Evolutionary conservation across 1,284 basidiomycete genomes (phyloP).

Genomic region (Meripilus lineatus): DNA sequence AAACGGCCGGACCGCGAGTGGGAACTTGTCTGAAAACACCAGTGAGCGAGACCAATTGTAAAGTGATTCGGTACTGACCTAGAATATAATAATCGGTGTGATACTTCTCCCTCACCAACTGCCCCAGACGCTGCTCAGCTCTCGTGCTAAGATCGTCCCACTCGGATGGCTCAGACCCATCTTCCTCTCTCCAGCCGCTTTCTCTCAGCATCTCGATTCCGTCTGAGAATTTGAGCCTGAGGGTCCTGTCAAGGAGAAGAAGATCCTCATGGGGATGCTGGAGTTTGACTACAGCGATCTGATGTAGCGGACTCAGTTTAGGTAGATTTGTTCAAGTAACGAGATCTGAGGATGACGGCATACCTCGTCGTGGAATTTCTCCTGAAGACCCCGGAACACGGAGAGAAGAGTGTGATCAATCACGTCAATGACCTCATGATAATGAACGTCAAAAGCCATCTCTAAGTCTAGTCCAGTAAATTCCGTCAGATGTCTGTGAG

Average conservation of each 20-base stretch:
- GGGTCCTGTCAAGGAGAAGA: constrained; percentile 43
- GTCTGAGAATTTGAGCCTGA: constrained; percentile 50
- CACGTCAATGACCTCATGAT: constrained; percentile 47
- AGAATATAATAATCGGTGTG: constrained; percentile 67
- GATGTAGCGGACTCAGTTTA: neutral
- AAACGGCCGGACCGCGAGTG: constrained; percentile 58
- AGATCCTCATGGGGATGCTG: constrained; percentile 56
- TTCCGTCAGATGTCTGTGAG: constrained; percentile 71
- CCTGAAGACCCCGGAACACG: constrained; percentile 34
- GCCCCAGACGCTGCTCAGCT: constrained; percentile 56
- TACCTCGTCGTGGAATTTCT: constrained; percentile 31
- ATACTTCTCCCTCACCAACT: constrained; percentile 62
- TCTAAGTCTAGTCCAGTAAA: constrained; percentile 72
- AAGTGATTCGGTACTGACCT: constrained; percentile 12
- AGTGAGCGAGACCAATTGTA: neutral
- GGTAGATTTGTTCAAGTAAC: neutral
- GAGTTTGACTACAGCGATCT: constrained; percentile 52
- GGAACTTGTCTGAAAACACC: constrained; percentile 49
- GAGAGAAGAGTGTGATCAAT: constrained; percentile 36
- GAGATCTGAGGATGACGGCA: constrained; percentile 5
- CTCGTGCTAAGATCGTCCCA: constrained; percentile 39
- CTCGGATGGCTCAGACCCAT: constrained; percentile 46
- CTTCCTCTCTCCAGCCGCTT: constrained; percentile 41
- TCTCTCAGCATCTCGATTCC: constrained; percentile 54
- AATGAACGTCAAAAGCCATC: constrained; percentile 68